Conservation (phyloP, 148 eudicot genomes). For the Silene uniflora region DNA sequence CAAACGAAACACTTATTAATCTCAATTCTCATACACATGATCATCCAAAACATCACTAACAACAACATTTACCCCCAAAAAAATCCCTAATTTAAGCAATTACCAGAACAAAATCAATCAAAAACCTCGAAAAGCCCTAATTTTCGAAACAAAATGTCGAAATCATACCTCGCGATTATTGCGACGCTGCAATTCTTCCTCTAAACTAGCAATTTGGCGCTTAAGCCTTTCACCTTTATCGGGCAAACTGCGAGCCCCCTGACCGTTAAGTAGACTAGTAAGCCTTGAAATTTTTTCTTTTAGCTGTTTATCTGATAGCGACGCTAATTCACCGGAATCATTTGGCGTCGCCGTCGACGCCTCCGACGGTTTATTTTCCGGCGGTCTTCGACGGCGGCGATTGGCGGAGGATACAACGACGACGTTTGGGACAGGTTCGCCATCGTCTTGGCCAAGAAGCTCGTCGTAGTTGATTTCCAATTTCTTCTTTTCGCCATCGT, state of each 20-base stretch:
- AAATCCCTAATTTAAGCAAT: not conserved
- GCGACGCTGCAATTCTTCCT: slow-evolving; percentile 32
- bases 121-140: not conserved
- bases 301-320: not conserved
- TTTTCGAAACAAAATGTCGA: not conserved
- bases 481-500: slow-evolving; percentile 7
- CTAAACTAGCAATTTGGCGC: not conserved
- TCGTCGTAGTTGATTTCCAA: slow-evolving; percentile 10
- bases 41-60: not conserved
- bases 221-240: slow-evolving; percentile 35
- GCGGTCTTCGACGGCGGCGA: slow-evolving; percentile 1
- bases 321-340: slow-evolving; percentile 5
- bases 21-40: not conserved
- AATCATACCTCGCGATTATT: not conserved
- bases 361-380: not conserved
- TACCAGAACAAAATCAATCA: not conserved
- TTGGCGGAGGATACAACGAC: slow-evolving; percentile 22
- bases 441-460: slow-evolving; percentile 8
- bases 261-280: not conserved
- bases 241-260: not conserved
- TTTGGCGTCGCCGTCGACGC: too few species aligned
- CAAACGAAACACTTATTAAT: not conserved
- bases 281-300: slow-evolving; percentile 4
- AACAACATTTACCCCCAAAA: not conserved
- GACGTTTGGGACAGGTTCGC: slow-evolving; percentile 26